Percentiles rank a stretch among this genome's conserved stretches.
Conservation (phyloP, 345 rosid genomes). For the Melaleuca quinquenervia region DNA sequence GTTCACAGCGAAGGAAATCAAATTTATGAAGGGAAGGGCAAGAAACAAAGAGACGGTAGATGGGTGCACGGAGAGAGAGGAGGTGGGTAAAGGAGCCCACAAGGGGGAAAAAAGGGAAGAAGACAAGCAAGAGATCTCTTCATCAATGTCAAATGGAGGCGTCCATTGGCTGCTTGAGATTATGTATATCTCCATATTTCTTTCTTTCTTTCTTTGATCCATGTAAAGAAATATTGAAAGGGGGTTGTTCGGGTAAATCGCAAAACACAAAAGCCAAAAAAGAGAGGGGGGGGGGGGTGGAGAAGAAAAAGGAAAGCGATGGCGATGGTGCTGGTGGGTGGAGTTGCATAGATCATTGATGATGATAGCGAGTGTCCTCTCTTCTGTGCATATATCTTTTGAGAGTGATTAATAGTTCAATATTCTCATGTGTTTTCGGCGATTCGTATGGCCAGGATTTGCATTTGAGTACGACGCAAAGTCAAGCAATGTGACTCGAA, state of each 20-base stretch:
- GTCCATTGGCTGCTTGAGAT: background rate
- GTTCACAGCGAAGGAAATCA: background rate
- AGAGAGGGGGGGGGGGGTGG: too few relatives aligned
- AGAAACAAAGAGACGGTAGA: background rate
- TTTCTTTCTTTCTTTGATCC: background rate
- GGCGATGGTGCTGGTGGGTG: background rate
- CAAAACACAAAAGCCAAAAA: background rate
- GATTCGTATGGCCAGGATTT: background rate
- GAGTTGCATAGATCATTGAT: background rate
- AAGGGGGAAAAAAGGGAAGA: background rate
- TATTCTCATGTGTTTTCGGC: background rate
- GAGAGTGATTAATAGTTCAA: background rate
- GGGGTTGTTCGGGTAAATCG: background rate
- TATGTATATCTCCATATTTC: background rate
- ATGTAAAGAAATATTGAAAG: background rate
- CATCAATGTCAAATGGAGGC: background rate
- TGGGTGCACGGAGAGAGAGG: background rate
- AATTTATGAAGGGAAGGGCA: background rate
- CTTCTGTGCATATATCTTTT: background rate
- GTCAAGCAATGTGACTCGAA: background rate
- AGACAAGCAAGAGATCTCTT: background rate
- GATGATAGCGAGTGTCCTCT: background rate
- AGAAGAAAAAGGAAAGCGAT: background rate
- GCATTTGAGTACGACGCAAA: background rate
- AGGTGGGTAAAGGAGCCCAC: background rate